A percentile compares a stretch with the other conserved stretches of the same genome.
Conservation (phyloP, 352 stramenopile genomes). For the Phytophthora meadii region DNA sequence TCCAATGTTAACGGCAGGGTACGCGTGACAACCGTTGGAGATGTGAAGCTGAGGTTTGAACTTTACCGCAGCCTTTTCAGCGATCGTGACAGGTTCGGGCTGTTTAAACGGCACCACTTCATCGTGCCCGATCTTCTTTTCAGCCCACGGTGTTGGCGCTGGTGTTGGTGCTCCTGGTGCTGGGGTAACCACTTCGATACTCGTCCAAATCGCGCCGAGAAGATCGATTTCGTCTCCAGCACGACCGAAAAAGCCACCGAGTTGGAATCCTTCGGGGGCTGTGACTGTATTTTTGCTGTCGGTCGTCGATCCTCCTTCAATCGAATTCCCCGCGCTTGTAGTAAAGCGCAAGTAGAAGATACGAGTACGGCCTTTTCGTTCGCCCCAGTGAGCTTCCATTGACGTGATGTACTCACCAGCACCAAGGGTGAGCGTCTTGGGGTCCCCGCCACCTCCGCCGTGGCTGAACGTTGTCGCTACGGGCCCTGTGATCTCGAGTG, state of each 20-base stretch:
- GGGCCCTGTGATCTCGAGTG: constrained; percentile 11
- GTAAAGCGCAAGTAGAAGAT: constrained; percentile 23
- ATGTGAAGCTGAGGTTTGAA: constrained; percentile 18
- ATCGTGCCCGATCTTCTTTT: constrained; percentile 10
- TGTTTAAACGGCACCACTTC: constrained; percentile 7
- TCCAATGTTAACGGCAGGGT: constrained; percentile 8
- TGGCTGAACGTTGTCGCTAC: constrained; percentile 6
- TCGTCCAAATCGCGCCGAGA: constrained; percentile 20
- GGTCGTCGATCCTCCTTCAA: constrained; percentile 13
- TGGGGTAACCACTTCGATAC: constrained; percentile 1
- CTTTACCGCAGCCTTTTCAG: constrained; percentile 6
- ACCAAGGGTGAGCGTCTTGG: constrained; percentile 12
- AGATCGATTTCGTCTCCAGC: constrained; percentile 18
- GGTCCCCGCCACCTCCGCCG: constrained; percentile 3
- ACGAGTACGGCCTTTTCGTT: constrained; percentile 9
- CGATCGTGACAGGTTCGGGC: constrained; percentile 4
- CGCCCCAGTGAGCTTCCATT: constrained; percentile 14
- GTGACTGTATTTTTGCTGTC: constrained; percentile 6
- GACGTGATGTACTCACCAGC: constrained; percentile 14
- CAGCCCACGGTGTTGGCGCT: constrained; percentile 10
- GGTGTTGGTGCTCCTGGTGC: constrained; percentile 1
- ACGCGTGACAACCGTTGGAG: constrained; percentile 4
- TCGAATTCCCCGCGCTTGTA: constrained; percentile 14
- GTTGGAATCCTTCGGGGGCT: constrained; percentile 13
- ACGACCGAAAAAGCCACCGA: constrained; percentile 18